A percentile compares a stretch with the other conserved stretches of the same genome.
Conservation (phyloP, 345 rosid species). For the Iberis pinnata region DNA sequence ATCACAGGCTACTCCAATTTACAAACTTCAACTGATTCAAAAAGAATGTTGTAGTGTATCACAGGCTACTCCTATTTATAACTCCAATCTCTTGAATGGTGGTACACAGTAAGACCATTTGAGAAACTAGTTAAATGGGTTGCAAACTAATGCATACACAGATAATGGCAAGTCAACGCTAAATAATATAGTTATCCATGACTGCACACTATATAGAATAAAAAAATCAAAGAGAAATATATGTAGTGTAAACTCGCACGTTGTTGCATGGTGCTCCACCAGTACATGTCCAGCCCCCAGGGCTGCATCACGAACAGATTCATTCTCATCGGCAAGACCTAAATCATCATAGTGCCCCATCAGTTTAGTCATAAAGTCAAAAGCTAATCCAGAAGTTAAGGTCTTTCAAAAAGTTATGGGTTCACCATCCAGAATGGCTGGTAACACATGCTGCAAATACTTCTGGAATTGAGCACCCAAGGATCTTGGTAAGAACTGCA, state of each 20-base stretch:
- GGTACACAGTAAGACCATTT: background rate
- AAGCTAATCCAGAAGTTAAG: constrained; percentile 13
- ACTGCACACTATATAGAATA: too few relatives aligned
- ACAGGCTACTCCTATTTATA: background rate
- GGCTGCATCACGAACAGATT: constrained; percentile 98
- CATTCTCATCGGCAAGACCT: constrained; percentile 99
- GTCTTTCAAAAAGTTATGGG: constrained; percentile 7
- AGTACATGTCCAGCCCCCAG: constrained; percentile 96
- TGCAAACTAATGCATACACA: background rate
- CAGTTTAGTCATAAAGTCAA: constrained; percentile 12
- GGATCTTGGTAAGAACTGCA: constrained; percentile 90
- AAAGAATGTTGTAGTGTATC: too few relatives aligned
- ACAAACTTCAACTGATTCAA: background rate
- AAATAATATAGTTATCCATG: background rate
- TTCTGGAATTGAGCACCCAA: constrained; percentile 90
- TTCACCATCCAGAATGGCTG: constrained; percentile 90
- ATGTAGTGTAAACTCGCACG: constrained; percentile 37
- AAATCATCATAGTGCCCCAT: constrained; percentile 22
- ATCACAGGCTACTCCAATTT: background rate
- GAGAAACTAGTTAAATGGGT: constrained; percentile 7
- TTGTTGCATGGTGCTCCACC: constrained; percentile 96
- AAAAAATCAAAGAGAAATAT: background rate
- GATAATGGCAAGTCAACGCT: background rate
- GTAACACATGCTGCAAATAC: constrained; percentile 87
- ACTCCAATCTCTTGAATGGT: background rate